Conservation (phyloP, 1,284 basidiomycete genomes). For the Trametes pubescens region DNA sequence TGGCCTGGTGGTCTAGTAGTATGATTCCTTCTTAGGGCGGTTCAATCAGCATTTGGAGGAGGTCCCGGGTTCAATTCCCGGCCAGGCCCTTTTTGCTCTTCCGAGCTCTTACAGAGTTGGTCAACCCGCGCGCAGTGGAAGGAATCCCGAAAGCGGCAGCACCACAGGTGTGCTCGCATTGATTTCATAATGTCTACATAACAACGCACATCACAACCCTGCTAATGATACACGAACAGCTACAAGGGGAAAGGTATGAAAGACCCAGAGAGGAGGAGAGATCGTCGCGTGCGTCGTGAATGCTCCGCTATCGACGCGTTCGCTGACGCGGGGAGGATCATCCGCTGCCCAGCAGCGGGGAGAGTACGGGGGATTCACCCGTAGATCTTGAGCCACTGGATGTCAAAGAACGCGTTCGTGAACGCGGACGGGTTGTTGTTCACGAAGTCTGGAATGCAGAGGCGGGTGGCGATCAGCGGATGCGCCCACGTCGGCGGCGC, state of each 20-base stretch:
- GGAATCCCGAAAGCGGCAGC: background rate
- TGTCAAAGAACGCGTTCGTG: slow-evolving; percentile 71
- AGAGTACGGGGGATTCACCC: slow-evolving; percentile 27
- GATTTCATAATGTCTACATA: background rate
- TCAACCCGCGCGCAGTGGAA: background rate
- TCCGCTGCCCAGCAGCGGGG: background rate
- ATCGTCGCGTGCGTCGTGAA: slow-evolving; percentile 8
- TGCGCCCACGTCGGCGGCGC: background rate
- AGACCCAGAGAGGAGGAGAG: slow-evolving; percentile 7
- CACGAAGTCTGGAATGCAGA: slow-evolving; percentile 55
- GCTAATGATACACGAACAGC: slow-evolving; percentile 7
- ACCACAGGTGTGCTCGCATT: background rate
- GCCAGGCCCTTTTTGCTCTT: slow-evolving; percentile 63
- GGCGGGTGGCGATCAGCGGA: background rate
- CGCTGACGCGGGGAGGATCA: background rate
- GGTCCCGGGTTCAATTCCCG: slow-evolving; percentile 89
- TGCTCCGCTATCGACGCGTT: slow-evolving; percentile 4
- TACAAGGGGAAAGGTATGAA: background rate
- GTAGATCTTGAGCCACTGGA: slow-evolving; percentile 59
- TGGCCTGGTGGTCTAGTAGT: slow-evolving; percentile 27
- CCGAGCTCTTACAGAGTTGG: background rate
- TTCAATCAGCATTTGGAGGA: slow-evolving; percentile 59
- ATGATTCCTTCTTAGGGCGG: slow-evolving; percentile 22
- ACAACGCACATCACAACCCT: background rate
- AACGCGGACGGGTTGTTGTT: slow-evolving; percentile 72